Conservation (phyloP, 345 rosid genomes). For the Syzygium aromaticum region DNA sequence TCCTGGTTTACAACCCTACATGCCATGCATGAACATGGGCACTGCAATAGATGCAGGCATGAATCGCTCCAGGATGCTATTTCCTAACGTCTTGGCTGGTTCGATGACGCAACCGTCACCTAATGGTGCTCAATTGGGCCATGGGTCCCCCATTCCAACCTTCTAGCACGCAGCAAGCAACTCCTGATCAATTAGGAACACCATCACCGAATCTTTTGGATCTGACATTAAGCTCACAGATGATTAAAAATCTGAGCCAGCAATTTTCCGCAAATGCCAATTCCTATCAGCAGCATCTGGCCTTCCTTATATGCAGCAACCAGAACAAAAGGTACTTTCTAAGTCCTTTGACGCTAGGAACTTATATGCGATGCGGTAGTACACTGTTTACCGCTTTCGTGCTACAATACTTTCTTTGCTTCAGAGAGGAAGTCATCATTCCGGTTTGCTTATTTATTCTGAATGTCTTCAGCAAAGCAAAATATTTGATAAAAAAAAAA, state of each 20-base stretch:
- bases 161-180: not conserved
- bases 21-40: slow-evolving; percentile 20
- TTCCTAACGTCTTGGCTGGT: slow-evolving; percentile 42
- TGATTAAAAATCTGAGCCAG: not conserved
- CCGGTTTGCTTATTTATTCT: not conserved
- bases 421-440: not conserved
- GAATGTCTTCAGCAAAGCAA: not conserved
- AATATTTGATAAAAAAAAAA: not conserved
- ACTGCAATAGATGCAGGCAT: slow-evolving; percentile 15
- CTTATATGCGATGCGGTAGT: not conserved
- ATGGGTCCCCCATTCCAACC: not conserved
- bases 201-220: not conserved
- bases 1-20: slow-evolving; percentile 19
- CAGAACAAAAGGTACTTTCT: not conserved
- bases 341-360: not conserved
- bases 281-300: not conserved
- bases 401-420: not conserved
- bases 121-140: not conserved
- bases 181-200: not conserved
- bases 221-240: not conserved
- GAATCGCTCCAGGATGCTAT: slow-evolving; percentile 46
- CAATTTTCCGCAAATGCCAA: not conserved
- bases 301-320: not conserved
- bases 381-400: not conserved
- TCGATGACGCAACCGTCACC: not conserved